These are phyloP conservation scores for Coemansia sp. DNA, from an alignment of 192 early-diverging fungal genomes.

Conservation along the genomic window DNA sequence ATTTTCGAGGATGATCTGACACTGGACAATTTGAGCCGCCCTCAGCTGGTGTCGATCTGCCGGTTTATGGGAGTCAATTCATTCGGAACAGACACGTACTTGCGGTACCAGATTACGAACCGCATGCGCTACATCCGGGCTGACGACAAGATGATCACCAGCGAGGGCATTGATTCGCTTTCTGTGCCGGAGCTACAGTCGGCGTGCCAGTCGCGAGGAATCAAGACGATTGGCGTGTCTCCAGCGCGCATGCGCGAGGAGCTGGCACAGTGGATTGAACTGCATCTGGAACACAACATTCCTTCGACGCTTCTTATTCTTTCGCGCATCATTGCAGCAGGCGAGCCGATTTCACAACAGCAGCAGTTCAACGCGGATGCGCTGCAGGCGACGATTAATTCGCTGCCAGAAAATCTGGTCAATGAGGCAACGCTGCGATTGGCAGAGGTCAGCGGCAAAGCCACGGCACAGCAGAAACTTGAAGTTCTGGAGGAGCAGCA, in stretches of 20 bases:
- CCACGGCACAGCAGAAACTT: constrained; percentile 91
- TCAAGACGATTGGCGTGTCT: constrained; percentile 83
- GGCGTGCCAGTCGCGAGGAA: constrained; percentile 86
- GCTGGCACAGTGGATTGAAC: constrained; percentile 90
- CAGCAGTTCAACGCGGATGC: constrained; percentile 75
- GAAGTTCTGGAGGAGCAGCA: constrained; percentile 94
- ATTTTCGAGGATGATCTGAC: constrained; percentile 94
- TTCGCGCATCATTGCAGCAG: constrained; percentile 79
- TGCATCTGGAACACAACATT: constrained; percentile 88
- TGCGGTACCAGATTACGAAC: constrained; percentile 88
- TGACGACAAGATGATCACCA: constrained; percentile 85
- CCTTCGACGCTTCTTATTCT: constrained; percentile 88
- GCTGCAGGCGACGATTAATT: constrained; percentile 86
- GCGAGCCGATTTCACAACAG: constrained; percentile 76
- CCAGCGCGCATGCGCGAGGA: constrained; percentile 87
- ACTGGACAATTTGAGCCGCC: constrained; percentile 87
- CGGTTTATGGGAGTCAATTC: constrained; percentile 93
- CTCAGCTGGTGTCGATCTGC: constrained; percentile 93
- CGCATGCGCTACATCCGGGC: constrained; percentile 80
- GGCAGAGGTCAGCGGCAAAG: constrained; percentile 82
- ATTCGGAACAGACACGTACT: constrained; percentile 97
- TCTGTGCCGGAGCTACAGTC: constrained; percentile 85
- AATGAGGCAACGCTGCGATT: constrained; percentile 85
- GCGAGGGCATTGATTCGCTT: constrained; percentile 86
- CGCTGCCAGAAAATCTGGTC: constrained; percentile 87